A percentile compares a stretch with the other conserved stretches of the same genome.
phyloP scores from a whole-genome alignment of 2,329 filamentous ascomycete genomes.

The Dryadomyces quercivorus region DNA sequence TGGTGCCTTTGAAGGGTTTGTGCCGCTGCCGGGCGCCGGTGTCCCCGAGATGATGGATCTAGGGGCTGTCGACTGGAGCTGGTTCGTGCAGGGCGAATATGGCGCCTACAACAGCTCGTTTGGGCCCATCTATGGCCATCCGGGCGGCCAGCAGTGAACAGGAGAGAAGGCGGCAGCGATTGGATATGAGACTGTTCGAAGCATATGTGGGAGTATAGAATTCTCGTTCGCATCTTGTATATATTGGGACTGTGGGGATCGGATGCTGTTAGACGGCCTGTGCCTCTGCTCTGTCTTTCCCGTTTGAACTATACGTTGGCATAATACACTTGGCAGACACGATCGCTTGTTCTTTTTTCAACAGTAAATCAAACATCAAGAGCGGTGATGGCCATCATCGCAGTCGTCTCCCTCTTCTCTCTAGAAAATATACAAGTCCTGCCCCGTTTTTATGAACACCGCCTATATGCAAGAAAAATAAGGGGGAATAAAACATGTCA shows the following conservation, averaged over 20 bases:
- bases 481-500: background rate
- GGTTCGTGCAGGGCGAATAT: constrained; percentile 28
- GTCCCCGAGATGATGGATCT: constrained; percentile 16
- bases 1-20: constrained; percentile 3
- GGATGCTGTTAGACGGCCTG: no score
- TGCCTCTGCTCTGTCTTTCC: no score
- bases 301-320: no score
- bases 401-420: background rate
- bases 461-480: constrained; percentile 1
- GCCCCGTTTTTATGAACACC: constrained; percentile 3
- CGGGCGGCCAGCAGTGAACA: constrained; percentile 12
- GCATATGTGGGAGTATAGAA: no score
- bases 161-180: background rate
- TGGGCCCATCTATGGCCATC: constrained; percentile 8
- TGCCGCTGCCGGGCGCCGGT: constrained; percentile 5
- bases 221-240: no score
- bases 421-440: background rate
- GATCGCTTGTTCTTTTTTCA: no score
- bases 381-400: constrained; percentile 10
- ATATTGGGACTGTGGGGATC: no score
- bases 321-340: no score
- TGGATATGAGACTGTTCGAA: background rate
- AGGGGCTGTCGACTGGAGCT: constrained; percentile 35
- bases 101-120: constrained; percentile 11
- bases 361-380: background rate